Base-by-base conservation (phyloP, 164 flowering plant genomes). In the Chloranthus sessilifolius region DNA sequence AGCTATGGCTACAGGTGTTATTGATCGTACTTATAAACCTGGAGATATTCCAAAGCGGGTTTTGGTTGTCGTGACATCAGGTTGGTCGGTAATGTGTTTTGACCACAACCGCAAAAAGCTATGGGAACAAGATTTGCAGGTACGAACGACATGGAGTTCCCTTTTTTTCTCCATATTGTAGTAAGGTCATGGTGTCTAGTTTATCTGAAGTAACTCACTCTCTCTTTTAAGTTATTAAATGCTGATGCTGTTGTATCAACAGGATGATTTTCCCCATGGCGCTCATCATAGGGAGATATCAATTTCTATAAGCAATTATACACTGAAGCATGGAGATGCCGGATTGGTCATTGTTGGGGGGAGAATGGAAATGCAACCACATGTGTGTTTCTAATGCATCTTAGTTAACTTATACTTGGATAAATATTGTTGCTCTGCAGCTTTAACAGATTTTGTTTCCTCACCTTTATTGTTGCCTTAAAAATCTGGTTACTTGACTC, bases 51-150 rank as follows among this genome's bases (percentile, higher is more conserved):
- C 52, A 27, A 92, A 86, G 74, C 95, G 88, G 69, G 95, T 92
- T 50, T 56, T 92, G 52, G 97, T 92, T 36, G 99, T 88, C 59
- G 92, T 92, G 37, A 88, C 99, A 22, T 82, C 99, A 2, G 97
- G 85, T 9, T 92, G 99, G 99, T 81, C 79, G 8, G 88, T 88
- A 3, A 80, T 88, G 95, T 92, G 99, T 58, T 92, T 88, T 59
- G 97, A 92, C 70, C 95, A 84, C 72, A 92, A 92, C 69, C 88
- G 88, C 43, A 75, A 76, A 46, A 92, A 92, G 72, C 74, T 92
- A 4, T 92, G 99, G 97, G 97, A 92, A 59, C 55, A 52, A 15
- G 82, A 78, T 66, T 58, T 88, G 70, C 96, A 88, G 98, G 98
- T 88, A 27, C 14, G 5, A 45, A 25, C 7, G 22, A 10, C 29